Base-by-base conservation (phyloP, 2,329 filamentous ascomycete species). In the Graphilbum ipis-grandicollis region DNA sequence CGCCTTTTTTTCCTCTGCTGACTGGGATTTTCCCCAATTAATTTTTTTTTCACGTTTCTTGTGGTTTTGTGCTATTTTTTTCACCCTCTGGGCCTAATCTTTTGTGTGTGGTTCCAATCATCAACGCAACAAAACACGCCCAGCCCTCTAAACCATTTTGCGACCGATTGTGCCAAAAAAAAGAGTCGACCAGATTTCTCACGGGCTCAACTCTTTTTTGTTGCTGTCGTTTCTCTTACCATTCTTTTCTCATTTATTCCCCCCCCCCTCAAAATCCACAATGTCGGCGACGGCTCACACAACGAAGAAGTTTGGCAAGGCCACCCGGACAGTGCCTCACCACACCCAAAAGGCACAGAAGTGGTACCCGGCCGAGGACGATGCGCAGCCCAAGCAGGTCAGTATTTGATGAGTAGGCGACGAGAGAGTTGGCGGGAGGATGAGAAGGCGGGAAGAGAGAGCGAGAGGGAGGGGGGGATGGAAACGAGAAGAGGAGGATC, bases 291-390 rank as follows among this genome's bases (percentile, higher is more conserved):
- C n/a, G 53, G 65, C 62, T 55, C 65, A 65, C 56, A 68, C 73
- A 67, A 82, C 78, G 58, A 93, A 93, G 83, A 88, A 81, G 74
- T 94, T 93, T 75, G 85, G 85, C 71, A 44, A 44, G 76, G 83
- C 83, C 68, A 81, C 83, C 70, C 79, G 88, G 71, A 74, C 79
- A 65, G 79, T 94, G 64, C 85, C 82, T 63, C 75, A 81, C 65
- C 64, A 71, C 65, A 71, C 72, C 59, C 76, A 93, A 66, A 93
- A 92, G 82, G 88, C 88, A 57, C 77, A 82, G 74, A 96, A 94
- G 73, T 98, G 88, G 84, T 98, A 98, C 71, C 83, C 85, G 63
- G 82, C 84, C 60, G 81, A 92, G 65, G 88, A 94, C 66, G 81
- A 88, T 59, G 60, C 73, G 61, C 68, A 79, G 66, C 74, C 76